These are phyloP conservation scores for Beauveria pseudobassiana DNA, from an alignment of 2,329 filamentous ascomycete genomes.

Conservation along the genomic window DNA sequence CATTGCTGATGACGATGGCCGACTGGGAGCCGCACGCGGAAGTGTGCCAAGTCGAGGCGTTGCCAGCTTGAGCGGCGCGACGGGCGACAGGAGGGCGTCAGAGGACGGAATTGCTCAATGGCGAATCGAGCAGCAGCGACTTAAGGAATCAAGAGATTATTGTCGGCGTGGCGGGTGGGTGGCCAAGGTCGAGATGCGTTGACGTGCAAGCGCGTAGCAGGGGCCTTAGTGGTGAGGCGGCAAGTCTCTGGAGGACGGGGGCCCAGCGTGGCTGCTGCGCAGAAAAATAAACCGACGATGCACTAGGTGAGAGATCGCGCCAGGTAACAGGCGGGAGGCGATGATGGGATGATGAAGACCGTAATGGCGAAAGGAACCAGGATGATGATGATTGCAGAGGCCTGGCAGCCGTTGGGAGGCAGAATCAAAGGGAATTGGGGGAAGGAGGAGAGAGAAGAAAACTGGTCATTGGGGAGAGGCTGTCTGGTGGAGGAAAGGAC, in stretches of 20 bases:
- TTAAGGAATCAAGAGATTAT: not conserved
- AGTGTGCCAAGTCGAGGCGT: slow-evolving; percentile 11
- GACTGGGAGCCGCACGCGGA: slow-evolving; percentile 13
- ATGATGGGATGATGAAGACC: not conserved
- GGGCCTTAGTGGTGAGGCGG: not conserved
- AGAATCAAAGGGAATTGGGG: slow-evolving; percentile 22
- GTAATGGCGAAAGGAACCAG: not conserved
- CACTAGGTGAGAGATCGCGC: slow-evolving; percentile 1
- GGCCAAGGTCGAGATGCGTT: not conserved
- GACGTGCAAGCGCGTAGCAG: not conserved
- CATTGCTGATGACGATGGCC: slow-evolving; percentile 38
- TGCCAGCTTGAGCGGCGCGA: slow-evolving; percentile 2
- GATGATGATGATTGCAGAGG: slow-evolving; percentile 4
- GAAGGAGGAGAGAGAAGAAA: slow-evolving; percentile 26
- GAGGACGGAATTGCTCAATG: not conserved
- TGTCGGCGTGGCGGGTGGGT: not conserved
- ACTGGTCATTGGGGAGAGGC: slow-evolving; percentile 32
- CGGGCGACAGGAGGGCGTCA: not conserved
- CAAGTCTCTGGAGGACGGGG: slow-evolving; percentile 3
- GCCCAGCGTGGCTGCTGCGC: not conserved
- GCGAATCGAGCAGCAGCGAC: not conserved
- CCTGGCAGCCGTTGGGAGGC: slow-evolving; percentile 11
- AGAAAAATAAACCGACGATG: slow-evolving; percentile 7
- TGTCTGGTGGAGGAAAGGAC: slow-evolving; percentile 31
- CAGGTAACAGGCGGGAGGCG: not conserved